Base-by-base conservation (phyloP, 495 filamentous ascomycete species). In the Bathelium albidoporum region DNA sequence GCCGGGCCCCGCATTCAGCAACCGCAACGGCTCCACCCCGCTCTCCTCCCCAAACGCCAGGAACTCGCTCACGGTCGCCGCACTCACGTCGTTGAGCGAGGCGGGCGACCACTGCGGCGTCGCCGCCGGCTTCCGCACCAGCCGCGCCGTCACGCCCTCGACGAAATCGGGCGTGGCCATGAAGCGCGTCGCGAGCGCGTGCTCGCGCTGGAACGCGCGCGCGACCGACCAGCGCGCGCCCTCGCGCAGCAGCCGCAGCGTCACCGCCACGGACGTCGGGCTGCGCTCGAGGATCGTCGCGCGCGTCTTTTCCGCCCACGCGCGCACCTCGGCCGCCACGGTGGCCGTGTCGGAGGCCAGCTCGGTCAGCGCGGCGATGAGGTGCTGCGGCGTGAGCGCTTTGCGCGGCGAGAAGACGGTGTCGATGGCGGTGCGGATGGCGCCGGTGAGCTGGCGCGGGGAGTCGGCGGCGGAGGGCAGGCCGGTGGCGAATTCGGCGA, bases 121-220 rank as follows among this genome's bases (percentile, higher is more conserved):
- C 60, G 78, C 73, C 24, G 81, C 62, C 16, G 81, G 79, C 75
- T 90, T 89, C 34, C 81, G 78, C 66, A 92, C 81, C 28, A 97
- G 79, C 26, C 83, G 80, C 29, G 90, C 86, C 60, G 82, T 83
- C 49, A 97, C 92, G 43, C 94, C 94, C 73, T 90, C 86, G 53
- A 82, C 82, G 73, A 97, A 98, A 73, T 98, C 94, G 3, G 84
- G 87, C 69, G 89, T 84, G 34, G 75, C 72, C 93, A 97, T 96
- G 79, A 97, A 97, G 59, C 82, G 80, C 44, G 79, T 71, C 2
- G 94, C 89, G 39, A 97, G 85, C 65, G 83, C 78, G 73, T 91
- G 79, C 76, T 98, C 94, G 39, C 85, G 83, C 70, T 84, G 77
- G 80, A 97, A 97, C 0, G 94, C 84, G 74, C 93, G 81, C 4